These are phyloP conservation scores for Xerocomus potaroensis DNA, from an alignment of 768 basidiomycete genomes.

Conservation along the genomic window DNA sequence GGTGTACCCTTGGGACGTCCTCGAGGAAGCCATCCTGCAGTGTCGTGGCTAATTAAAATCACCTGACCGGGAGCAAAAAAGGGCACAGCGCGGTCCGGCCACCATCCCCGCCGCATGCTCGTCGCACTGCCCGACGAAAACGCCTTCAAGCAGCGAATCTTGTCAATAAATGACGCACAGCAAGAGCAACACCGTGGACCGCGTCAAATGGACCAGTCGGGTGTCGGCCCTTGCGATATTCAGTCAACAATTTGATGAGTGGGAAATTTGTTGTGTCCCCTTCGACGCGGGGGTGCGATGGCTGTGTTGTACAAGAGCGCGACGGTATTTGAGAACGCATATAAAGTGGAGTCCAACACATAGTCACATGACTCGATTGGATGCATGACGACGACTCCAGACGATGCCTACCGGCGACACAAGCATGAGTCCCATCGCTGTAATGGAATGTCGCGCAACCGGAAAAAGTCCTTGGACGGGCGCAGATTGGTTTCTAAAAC, in stretches of 20 bases:
- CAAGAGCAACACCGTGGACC: constrained; percentile 3
- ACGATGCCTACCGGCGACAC: constrained; percentile 40
- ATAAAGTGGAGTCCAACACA: too few species aligned
- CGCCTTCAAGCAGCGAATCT: not conserved
- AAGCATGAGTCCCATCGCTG: constrained; percentile 39
- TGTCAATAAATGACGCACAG: constrained; percentile 17
- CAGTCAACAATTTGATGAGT: constrained; percentile 16
- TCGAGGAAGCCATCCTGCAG: too few species aligned
- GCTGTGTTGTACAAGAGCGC: constrained; percentile 23
- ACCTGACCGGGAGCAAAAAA: too few species aligned
- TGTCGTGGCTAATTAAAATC: too few species aligned
- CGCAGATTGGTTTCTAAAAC: constrained; percentile 51
- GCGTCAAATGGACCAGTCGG: constrained; percentile 1
- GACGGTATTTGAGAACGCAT: constrained; percentile 13
- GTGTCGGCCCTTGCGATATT: not conserved
- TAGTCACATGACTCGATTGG: too few species aligned
- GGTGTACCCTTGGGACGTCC: too few species aligned
- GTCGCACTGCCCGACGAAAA: constrained; percentile 3
- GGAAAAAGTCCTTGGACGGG: constrained; percentile 51
- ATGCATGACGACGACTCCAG: constrained; percentile 39
- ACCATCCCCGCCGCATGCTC: not conserved
- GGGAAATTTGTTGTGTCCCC: constrained; percentile 6
- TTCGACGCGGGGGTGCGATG: constrained; percentile 8
- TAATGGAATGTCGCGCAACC: constrained; percentile 41
- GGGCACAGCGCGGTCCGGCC: not conserved